Percentiles rank a stretch among this genome's conserved stretches.
Conservation (phyloP, 192 early-diverging fungal genomes). For the Coemansia interrupta region DNA sequence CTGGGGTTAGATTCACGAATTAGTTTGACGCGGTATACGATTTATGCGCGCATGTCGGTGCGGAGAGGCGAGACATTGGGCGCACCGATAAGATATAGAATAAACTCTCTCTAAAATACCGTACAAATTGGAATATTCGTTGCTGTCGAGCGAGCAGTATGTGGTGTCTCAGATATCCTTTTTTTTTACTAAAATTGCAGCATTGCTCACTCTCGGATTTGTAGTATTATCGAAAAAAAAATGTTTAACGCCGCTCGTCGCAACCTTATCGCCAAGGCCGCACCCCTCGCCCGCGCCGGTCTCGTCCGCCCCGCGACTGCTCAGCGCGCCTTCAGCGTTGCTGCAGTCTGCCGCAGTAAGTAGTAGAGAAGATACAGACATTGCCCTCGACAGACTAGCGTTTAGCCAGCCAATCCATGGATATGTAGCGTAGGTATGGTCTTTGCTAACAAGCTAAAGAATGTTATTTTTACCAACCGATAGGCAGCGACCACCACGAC, state of each 20-base stretch:
- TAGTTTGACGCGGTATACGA: no score
- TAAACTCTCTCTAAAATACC: no score
- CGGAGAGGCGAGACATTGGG: no score
- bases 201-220: not conserved
- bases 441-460: not conserved
- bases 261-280: conserved; percentile 23
- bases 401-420: no score
- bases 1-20: no score
- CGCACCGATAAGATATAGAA: no score
- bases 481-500: conserved; percentile 23
- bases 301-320: not conserved
- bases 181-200: not conserved
- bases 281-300: conserved; percentile 5
- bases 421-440: not conserved
- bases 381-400: no score
- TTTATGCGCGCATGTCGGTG: no score
- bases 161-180: not conserved
- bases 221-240: conserved; percentile 6
- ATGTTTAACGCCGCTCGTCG: conserved; percentile 44
- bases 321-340: conserved; percentile 29
- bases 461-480: not conserved
- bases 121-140: no score
- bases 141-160: not conserved
- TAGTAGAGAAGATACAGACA: not conserved
- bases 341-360: conserved; percentile 23